Evolutionary conservation across 257 asterid species (phyloP), one percentile per base, ranked within the genome.

Genomic region (Thymus quinquecostatus): DNA sequence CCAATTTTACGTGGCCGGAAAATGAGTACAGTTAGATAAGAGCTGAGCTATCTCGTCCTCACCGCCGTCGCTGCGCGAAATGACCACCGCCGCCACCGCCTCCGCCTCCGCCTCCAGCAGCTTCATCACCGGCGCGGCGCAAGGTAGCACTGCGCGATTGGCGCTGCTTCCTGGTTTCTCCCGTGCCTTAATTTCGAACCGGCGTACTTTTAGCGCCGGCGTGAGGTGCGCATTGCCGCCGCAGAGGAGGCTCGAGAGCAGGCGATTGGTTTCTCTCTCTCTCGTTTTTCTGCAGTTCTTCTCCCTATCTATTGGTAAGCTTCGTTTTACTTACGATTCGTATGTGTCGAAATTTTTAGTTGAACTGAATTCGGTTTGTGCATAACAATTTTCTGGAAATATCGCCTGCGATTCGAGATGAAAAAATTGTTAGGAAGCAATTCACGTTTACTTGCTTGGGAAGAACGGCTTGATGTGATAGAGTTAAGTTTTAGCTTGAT

Each of bases 211-310:
- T 43, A 53, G 79, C 80, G 62, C 81, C 50, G 21, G 62, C 28
- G 78, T 79, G 65, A 75, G 74, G 64, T 91, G 96, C 85, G 78
- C 84, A 45, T 69, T 79, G 61, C 73, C 49, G 69, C 77, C 83
- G 21, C 77, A 71, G 79, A 75, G 77, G 80, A 79, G 70, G 79
- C 78, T 27, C 59, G 77, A 79, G 80, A 84, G 96, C 87, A 80
- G 98, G 68, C 81, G 96, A 78, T 68, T 66, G 71, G 82, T 90
- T 68, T 86, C 96, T 29, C 61, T 86, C 14, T 80, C 96, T 5
- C 82, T 92, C 8, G 73, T 83, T 74, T 74, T 76, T 38, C 74
- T 89, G 73, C 80, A 80, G 21, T 78, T 80, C 66, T 75, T 89
- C 73, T 81, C 85, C 54, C 69, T 72, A 11, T 82, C 96, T 61